Evolutionary conservation across 208 protist genomes (phyloP).

Genomic region (Leishmania major): DNA sequence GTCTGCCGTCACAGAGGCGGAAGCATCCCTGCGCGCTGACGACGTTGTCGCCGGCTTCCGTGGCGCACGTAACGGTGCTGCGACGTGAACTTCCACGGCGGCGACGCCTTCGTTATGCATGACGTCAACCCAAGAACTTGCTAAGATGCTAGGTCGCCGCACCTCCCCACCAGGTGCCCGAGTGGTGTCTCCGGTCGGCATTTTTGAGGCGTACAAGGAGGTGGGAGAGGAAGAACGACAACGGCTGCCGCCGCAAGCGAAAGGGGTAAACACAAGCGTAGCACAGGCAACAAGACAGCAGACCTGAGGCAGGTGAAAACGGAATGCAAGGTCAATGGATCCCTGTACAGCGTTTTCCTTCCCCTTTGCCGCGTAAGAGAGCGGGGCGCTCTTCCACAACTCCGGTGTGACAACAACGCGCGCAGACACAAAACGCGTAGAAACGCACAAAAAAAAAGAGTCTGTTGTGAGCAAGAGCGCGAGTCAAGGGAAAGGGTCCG

Average conservation of each 20-base stretch:
- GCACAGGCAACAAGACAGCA: neutral
- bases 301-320: neutral
- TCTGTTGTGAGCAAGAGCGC: neutral
- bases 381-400: neutral
- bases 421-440: neutral
- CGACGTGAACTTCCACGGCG: constrained; percentile 3
- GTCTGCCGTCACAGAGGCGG: neutral
- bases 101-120: neutral
- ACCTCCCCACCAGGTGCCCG: neutral
- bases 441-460: neutral
- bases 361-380: neutral
- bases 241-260: neutral
- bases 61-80: neutral
- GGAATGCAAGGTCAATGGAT: neutral
- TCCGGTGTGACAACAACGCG: neutral
- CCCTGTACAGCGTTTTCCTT: neutral
- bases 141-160: neutral
- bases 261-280: neutral
- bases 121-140: neutral
- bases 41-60: neutral
- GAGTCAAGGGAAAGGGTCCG: neutral
- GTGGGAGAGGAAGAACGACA: neutral
- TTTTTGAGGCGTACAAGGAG: neutral
- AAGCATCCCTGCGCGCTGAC: neutral
- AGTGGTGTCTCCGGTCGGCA: constrained; percentile 8